These are phyloP conservation scores for Grammothele lineata DNA, from an alignment of 768 basidiomycete genomes.

Conservation along the genomic window DNA sequence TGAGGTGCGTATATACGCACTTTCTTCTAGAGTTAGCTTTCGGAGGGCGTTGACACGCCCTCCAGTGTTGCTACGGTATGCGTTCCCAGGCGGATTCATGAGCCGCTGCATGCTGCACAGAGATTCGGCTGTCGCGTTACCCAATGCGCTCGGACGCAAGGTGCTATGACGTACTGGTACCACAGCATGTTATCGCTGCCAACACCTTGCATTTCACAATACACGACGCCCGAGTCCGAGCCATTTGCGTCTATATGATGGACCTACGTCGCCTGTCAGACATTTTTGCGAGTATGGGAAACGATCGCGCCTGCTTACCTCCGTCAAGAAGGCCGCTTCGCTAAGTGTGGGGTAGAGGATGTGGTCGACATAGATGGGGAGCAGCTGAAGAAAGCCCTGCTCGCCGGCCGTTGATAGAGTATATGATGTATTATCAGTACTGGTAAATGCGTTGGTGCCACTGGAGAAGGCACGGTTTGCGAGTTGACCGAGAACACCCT, in stretches of 20 bases:
- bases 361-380: conserved; percentile 91
- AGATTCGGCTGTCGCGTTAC: no score
- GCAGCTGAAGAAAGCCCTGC: conserved; percentile 80
- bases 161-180: conserved; percentile 62
- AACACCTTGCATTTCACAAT: conserved; percentile 96
- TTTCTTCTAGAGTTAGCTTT: conserved; percentile 80
- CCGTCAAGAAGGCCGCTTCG: conserved; percentile 70
- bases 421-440: conserved; percentile 90
- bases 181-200: conserved; percentile 88
- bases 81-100: conserved; percentile 75
- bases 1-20: no score
- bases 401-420: conserved; percentile 93
- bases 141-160: no score
- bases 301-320: no score
- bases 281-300: no score
- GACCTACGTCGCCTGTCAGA: no score
- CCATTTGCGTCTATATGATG: conserved; percentile 90
- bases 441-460: conserved; percentile 96
- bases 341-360: conserved; percentile 94
- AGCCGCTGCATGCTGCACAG: conserved; percentile 77
- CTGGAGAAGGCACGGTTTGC: conserved; percentile 91
- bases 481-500: conserved; percentile 89
- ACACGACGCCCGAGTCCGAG: conserved; percentile 91
- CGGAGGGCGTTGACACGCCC: conserved; percentile 90
- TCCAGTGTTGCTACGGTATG: conserved; percentile 93